Base-by-base conservation (phyloP, 768 basidiomycete species). In the Exsudoporus frostii region DNA sequence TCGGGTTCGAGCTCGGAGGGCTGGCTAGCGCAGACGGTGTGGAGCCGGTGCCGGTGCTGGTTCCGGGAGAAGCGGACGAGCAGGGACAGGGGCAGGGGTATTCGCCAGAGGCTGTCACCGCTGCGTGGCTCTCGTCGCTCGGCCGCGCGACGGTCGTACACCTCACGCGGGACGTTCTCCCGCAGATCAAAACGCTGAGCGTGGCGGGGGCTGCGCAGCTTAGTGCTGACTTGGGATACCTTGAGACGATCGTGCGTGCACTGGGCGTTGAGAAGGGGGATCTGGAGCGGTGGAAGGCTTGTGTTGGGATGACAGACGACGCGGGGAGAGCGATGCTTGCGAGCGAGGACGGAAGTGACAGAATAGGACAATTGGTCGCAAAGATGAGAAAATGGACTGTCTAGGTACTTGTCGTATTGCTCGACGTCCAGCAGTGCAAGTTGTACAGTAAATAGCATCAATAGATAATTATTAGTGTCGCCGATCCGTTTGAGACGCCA, bases 81-180 rank as follows among this genome's bases (percentile, higher is more conserved):
- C 37, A 45, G 29, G 47, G 33, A 9, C 40, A 24, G 30, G 83
- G 82, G 53, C 75, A 62, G 29, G 46, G 15, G 17, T 34, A 69
- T 11, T 81, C 85, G 46, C 83, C 90, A 5, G 94, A 95, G 66
- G 78, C 81, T 2, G 88, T 98, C 17, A 85, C 92, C 5, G 86
- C 91, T 1, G 87, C 91, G 2, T 98, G 96, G 95, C 82, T 98
- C 11, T 82, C 88, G 32, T 94, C 92, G 9, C 80, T 98, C n/a
- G 89, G 92, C 0, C 84, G 89, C 42, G 79, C 86, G 13, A 81
- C 94, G 41, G 76, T 96, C 34, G 75, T 81, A 2, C 81, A 94
- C 65, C 75, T 99, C 42, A 90, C 88, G 4, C 64, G 68, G 25
- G 74, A 74, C 19, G 76, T 92, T 30, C 78, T 99, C 1, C 92